Evolutionary conservation across 2,329 filamentous ascomycete genomes (phyloP), one percentile per base, ranked within the genome.

Genomic region (Reticulascus tulasneorum): DNA sequence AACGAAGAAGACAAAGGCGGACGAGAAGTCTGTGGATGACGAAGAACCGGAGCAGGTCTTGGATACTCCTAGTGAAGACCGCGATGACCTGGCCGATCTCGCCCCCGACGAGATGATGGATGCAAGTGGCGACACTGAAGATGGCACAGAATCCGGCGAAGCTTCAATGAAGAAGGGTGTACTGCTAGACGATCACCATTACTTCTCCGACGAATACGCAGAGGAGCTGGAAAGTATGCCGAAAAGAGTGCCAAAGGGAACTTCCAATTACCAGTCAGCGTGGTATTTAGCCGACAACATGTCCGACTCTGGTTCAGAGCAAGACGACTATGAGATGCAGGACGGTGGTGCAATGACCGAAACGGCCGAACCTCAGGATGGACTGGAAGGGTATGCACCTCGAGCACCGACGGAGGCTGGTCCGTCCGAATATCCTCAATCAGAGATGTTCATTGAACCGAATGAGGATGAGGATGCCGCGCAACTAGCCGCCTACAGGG

Each of bases 111-210:
- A 91, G 52, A 75, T 82, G 4, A 69, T 78, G 40, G 62, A 60
- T 17, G 84, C 86, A 43, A n/a, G n/a, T n/a, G n/a, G n/a, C n/a
- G n/a, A n/a, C n/a, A n/a, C n/a, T n/a, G 75, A 79, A 16, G 76
- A 77, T 16, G 64, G 66, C 12, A 62, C 59, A 45, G 52, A 56
- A 20, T 59, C 58, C 38, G 50, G 53, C 8, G 63, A 45, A 51
- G 71, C 69, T 4, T 60, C 60, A 31, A 57, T 62, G 51, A 82
- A 82, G 55, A 94, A 91, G 63, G 93, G 91, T 46, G 93, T 98
- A 2, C 67, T 98, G 25, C 72, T 98, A 9, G 93, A 98, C 49
- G 91, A 97, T 48, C 91, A 98, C 59, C 91, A 97, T 58, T 98
- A 98, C 61, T 98, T 97, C 56, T 90, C 90, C 0, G 91, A 97